Conservation (phyloP, 2,329 filamentous ascomycete genomes). For the Coccinonectria pachysandricola region DNA sequence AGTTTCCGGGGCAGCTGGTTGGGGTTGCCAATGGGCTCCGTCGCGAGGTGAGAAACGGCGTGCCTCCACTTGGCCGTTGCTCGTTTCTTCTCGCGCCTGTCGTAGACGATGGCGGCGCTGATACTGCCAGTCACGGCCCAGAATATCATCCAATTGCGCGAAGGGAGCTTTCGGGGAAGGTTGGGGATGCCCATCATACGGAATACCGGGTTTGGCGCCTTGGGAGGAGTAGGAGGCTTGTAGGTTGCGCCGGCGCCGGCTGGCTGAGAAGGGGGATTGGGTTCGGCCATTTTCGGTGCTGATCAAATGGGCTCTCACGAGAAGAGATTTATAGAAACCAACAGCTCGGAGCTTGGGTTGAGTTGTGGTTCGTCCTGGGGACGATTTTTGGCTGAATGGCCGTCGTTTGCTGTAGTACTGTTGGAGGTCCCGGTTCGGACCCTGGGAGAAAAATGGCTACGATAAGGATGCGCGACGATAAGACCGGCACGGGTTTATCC, state of each 20-base stretch:
- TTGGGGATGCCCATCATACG: constrained; percentile 78
- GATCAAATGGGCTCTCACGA: too few species aligned
- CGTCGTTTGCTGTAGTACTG: constrained; percentile 6
- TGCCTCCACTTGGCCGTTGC: constrained; percentile 80
- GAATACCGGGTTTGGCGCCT: constrained; percentile 56
- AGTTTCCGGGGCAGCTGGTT: constrained; percentile 71
- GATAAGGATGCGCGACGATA: constrained; percentile 15
- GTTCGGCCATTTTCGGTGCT: constrained; percentile 20
- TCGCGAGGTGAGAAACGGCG: constrained; percentile 73
- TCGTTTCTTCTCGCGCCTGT: constrained; percentile 79
- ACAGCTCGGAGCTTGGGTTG: too few species aligned
- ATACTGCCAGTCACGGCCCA: constrained; percentile 69
- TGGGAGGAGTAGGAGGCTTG: constrained; percentile 30
- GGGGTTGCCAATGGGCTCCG: constrained; percentile 57
- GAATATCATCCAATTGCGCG: constrained; percentile 97
- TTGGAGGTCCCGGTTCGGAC: constrained; percentile 6
- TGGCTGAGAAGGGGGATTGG: constrained; percentile 16
- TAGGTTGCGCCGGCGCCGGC: constrained; percentile 15
- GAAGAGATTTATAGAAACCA: too few species aligned
- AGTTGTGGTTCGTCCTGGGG: too few species aligned
- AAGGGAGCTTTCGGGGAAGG: constrained; percentile 75
- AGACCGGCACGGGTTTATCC: too few species aligned
- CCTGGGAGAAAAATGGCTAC: constrained; percentile 13
- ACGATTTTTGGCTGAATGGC: too few species aligned
- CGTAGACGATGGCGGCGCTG: constrained; percentile 75